A percentile compares a stretch with the other conserved stretches of the same genome.
phyloP scores from a whole-genome alignment of 2,329 filamentous ascomycete species.

The Coniella vitis region DNA sequence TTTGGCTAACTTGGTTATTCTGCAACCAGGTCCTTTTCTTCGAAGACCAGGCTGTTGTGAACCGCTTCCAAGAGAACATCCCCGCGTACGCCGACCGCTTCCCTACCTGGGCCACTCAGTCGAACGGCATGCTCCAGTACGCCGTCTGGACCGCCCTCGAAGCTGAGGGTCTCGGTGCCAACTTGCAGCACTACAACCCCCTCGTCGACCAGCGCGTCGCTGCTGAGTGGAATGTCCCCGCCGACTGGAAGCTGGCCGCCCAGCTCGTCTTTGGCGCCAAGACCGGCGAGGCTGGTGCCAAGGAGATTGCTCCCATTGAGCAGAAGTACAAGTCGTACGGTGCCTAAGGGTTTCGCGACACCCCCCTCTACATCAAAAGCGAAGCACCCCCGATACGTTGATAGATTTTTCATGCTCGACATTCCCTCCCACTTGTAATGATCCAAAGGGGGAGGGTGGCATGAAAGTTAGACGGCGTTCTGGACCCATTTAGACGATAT shows the following conservation, averaged over 20 bases:
- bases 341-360: constrained; percentile 27
- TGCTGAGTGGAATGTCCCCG: constrained; percentile 61
- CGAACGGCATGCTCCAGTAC: constrained; percentile 76
- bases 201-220: constrained; percentile 68
- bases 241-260: constrained; percentile 68
- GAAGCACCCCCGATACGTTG: too few relatives aligned
- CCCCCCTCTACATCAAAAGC: too few relatives aligned
- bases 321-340: constrained; percentile 61
- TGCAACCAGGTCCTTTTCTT: constrained; percentile 67
- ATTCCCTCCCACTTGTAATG: too few relatives aligned
- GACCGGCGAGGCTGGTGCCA: constrained; percentile 50
- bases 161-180: constrained; percentile 76
- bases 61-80: constrained; percentile 61
- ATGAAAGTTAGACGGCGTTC: not conserved
- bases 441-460: not conserved
- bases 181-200: constrained; percentile 92
- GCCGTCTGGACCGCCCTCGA: constrained; percentile 76
- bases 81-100: constrained; percentile 74
- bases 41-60: constrained; percentile 64
- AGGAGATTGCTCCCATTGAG: constrained; percentile 58
- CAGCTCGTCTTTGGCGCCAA: constrained; percentile 79
- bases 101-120: constrained; percentile 68
- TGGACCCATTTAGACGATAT: too few relatives aligned
- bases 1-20: not conserved
- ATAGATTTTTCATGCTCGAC: too few relatives aligned